phyloP scores from a whole-genome alignment of 257 asterid genomes.

The Capsicum chinense region DNA sequence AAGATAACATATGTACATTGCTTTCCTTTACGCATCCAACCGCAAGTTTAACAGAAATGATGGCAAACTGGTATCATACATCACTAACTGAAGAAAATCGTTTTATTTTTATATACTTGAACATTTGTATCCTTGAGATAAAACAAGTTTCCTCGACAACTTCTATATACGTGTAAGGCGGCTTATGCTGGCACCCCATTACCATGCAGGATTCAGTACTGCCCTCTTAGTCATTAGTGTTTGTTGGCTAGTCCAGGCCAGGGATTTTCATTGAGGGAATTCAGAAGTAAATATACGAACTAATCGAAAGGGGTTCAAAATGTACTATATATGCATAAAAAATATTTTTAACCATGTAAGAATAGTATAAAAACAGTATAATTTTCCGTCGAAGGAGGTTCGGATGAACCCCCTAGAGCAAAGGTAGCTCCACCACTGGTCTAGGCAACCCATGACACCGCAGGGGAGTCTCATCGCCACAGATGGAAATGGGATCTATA shows the following conservation, averaged over 20 bases:
- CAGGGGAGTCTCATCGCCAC: neutral
- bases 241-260: neutral
- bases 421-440: neutral
- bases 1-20: conserved; percentile 4
- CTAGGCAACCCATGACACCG: neutral
- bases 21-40: neutral
- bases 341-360: too few relatives aligned
- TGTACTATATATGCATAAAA: too few relatives aligned
- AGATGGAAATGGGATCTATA: neutral
- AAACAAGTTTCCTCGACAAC: neutral
- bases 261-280: too few relatives aligned
- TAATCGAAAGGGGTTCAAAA: too few relatives aligned
- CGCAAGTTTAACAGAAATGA: conserved; percentile 12
- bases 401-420: too few relatives aligned
- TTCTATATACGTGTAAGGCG: neutral
- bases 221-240: neutral
- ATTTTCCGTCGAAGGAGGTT: too few relatives aligned
- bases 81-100: neutral
- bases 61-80: neutral
- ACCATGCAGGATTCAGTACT: neutral
- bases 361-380: too few relatives aligned
- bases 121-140: neutral
- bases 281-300: too few relatives aligned
- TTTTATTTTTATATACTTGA: conserved; percentile 12
- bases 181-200: neutral